Evolutionary conservation across 2,329 filamentous ascomycete genomes (phyloP).

Genomic region (Endocalyx cinctus): DNA sequence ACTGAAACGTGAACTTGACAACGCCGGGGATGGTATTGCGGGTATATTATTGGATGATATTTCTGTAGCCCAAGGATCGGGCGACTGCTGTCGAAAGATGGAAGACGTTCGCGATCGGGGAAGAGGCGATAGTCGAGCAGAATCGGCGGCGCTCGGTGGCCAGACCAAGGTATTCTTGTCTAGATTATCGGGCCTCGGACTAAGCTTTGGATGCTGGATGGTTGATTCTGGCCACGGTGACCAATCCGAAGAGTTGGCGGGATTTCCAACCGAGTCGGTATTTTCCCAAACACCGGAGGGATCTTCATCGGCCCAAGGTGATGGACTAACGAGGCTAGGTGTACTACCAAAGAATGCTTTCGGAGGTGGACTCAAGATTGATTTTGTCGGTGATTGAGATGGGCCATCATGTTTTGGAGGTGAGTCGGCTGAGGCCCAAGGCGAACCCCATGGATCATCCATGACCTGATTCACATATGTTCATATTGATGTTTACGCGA

Average conservation of each 20-base stretch:
- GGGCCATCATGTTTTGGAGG: slow-evolving; percentile 26
- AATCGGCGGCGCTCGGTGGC: slow-evolving; percentile 33
- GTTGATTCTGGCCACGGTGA: slow-evolving; percentile 25
- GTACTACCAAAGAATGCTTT: slow-evolving; percentile 35
- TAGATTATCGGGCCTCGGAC: slow-evolving; percentile 26
- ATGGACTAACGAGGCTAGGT: slow-evolving; percentile 26
- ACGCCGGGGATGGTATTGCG: too few relatives aligned
- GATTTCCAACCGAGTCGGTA: slow-evolving; percentile 19
- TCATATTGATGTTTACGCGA: too few relatives aligned
- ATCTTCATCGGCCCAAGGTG: slow-evolving; percentile 38
- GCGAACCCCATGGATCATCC: slow-evolving; percentile 62
- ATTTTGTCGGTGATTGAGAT: slow-evolving; percentile 25
- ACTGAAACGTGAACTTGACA: too few relatives aligned
- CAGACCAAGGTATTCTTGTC: slow-evolving; percentile 35
- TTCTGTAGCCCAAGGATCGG: slow-evolving; percentile 38
- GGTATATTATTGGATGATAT: slow-evolving; percentile 23
- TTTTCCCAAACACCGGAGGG: slow-evolving; percentile 35
- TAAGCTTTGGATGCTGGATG: slow-evolving; percentile 23
- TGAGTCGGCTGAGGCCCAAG: slow-evolving; percentile 47
- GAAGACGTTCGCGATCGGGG: slow-evolving; percentile 27
- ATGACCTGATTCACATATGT: slow-evolving; percentile 37
- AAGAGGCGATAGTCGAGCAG: slow-evolving; percentile 27
- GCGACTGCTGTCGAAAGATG: slow-evolving; percentile 31
- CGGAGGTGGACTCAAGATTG: slow-evolving; percentile 36
- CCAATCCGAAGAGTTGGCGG: slow-evolving; percentile 23